Evolutionary conservation across 2,329 filamentous ascomycete genomes (phyloP).

Genomic region (Xylariaceae sp.): DNA sequence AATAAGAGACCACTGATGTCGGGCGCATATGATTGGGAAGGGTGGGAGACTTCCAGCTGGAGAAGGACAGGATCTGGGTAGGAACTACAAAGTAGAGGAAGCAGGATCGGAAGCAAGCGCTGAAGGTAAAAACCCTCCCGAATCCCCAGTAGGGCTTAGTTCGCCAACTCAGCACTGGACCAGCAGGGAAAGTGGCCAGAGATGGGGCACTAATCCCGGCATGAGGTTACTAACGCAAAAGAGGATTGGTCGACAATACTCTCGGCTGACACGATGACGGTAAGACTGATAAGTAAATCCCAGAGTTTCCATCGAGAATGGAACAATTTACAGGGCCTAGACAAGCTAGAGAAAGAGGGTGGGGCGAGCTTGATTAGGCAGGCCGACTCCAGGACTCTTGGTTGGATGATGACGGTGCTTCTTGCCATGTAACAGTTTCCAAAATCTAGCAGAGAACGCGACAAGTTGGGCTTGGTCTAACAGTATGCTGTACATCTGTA

Average conservation of each 20-base stretch:
- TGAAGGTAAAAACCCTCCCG: slow-evolving; percentile 1
- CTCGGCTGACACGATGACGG: slow-evolving; percentile 29
- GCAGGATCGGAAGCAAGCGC: slow-evolving; percentile 9
- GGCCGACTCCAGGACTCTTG: no score
- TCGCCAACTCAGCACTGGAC: slow-evolving; percentile 29
- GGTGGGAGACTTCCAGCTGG: no score
- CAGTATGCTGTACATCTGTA: no score
- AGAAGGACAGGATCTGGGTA: not conserved
- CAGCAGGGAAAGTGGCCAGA: slow-evolving; percentile 16
- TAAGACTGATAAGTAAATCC: slow-evolving; percentile 13
- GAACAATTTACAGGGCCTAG: no score
- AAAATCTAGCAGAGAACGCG: no score
- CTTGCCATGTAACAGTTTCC: no score
- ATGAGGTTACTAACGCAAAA: slow-evolving; percentile 17
- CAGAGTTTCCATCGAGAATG: not conserved
- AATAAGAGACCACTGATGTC: not conserved
- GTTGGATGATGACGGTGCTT: no score
- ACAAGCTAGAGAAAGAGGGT: no score
- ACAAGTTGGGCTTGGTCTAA: no score
- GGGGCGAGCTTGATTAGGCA: no score
- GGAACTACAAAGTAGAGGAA: not conserved
- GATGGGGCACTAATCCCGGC: slow-evolving; percentile 15
- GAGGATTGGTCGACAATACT: slow-evolving; percentile 28
- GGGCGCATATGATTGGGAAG: not conserved
- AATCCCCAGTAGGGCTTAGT: slow-evolving; percentile 22